These are phyloP conservation scores for Nemania sp. DNA, from an alignment of 2,329 filamentous ascomycete genomes.

Conservation along the genomic window DNA sequence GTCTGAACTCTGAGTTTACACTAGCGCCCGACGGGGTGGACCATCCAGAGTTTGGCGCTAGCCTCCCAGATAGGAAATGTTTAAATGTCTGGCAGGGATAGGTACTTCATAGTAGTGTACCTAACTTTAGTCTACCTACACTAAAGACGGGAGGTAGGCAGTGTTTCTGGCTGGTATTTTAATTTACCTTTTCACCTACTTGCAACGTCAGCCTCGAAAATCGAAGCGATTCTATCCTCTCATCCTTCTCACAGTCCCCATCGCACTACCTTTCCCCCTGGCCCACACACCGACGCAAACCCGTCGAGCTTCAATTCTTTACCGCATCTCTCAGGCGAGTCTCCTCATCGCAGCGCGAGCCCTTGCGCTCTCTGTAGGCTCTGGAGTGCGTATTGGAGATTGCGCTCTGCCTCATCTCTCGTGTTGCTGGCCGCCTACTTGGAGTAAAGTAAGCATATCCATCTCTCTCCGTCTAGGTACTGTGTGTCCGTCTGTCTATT, in stretches of 20 bases:
- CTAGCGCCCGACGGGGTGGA: no score
- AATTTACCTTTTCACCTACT: neutral
- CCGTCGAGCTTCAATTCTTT: neutral
- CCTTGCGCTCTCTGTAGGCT: constrained; percentile 38
- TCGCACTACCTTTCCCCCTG: neutral
- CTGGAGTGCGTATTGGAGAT: constrained; percentile 29
- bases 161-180: neutral
- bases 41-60: no score
- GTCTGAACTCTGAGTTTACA: no score
- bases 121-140: no score
- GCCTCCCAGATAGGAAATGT: no score
- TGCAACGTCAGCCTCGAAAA: constrained; percentile 20
- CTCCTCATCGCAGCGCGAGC: constrained; percentile 23
- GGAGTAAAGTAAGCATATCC: no score
- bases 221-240: constrained; percentile 9
- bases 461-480: no score
- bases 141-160: no score
- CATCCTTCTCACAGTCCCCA: neutral
- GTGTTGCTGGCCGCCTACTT: constrained; percentile 3
- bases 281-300: neutral
- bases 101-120: no score
- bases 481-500: no score
- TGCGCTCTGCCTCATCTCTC: constrained; percentile 19
- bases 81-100: no score
- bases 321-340: constrained; percentile 1